Evolutionary conservation across 1,284 basidiomycete genomes (phyloP).

Genomic region (Schizopora paradoxa): DNA sequence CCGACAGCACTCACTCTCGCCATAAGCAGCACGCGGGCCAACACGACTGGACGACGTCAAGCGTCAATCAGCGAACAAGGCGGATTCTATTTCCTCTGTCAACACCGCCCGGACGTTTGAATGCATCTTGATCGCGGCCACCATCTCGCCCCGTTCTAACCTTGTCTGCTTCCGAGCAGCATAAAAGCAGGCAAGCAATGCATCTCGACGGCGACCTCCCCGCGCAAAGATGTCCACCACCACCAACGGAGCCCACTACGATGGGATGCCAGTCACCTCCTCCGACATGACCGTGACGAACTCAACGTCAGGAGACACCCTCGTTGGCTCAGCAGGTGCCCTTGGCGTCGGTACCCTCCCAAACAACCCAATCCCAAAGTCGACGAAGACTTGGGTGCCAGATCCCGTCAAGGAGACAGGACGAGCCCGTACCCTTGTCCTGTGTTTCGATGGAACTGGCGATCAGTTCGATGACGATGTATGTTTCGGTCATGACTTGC

Average conservation of each 20-base stretch:
- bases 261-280: neutral
- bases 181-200: neutral
- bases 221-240: neutral
- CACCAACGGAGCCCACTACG: neutral
- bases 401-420: neutral
- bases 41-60: no score
- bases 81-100: no score
- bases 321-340: slow-evolving; percentile 1
- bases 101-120: no score
- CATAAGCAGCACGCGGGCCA: no score
- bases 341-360: no score
- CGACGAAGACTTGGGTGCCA: slow-evolving; percentile 11
- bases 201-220: neutral
- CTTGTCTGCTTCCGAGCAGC: neutral
- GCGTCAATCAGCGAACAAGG: no score
- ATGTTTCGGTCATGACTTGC: slow-evolving; percentile 7
- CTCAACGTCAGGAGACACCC: slow-evolving; percentile 4
- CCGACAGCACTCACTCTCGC: no score
- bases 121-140: no score
- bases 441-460: slow-evolving; percentile 51
- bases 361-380: neutral
- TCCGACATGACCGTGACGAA: neutral
- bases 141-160: neutral
- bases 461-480: slow-evolving; percentile 43
- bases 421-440: slow-evolving; percentile 35